A percentile compares a stretch with the other conserved stretches of the same genome.
These are phyloP conservation scores for Penicillium italicum DNA, from an alignment of 2,329 filamentous ascomycete species.

Conservation along the genomic window DNA sequence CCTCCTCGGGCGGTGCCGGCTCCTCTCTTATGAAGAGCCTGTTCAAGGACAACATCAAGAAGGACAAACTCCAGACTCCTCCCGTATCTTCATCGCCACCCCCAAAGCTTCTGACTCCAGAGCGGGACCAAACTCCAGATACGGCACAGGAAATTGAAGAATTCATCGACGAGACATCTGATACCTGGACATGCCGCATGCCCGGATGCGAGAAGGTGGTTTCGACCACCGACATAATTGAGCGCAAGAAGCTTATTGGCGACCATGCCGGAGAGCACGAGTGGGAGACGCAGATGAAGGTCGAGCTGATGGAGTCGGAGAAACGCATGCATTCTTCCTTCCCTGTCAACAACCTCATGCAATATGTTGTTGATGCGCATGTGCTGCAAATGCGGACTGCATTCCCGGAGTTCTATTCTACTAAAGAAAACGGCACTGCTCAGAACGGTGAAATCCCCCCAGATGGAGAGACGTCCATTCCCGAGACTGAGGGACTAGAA, in stretches of 20 bases:
- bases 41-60: slow-evolving; percentile 12
- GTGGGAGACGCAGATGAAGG: slow-evolving; percentile 25
- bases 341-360: slow-evolving; percentile 24
- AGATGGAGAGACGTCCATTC: neutral
- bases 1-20: slow-evolving; percentile 9
- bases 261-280: slow-evolving; percentile 24
- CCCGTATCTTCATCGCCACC: neutral
- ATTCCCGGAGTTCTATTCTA: slow-evolving; percentile 22
- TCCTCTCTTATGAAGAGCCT: slow-evolving; percentile 21
- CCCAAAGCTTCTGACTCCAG: neutral
- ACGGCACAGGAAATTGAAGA: neutral
- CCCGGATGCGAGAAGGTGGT: slow-evolving; percentile 19
- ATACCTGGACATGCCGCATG: slow-evolving; percentile 21
- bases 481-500: neutral
- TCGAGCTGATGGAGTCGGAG: slow-evolving; percentile 24
- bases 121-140: slow-evolving; percentile 5
- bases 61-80: slow-evolving; percentile 5
- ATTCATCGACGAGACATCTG: slow-evolving; percentile 5
- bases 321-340: slow-evolving; percentile 23
- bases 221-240: slow-evolving; percentile 7
- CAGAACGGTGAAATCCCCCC: neutral
- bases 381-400: slow-evolving; percentile 24
- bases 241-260: slow-evolving; percentile 22
- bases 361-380: slow-evolving; percentile 22
- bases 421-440: neutral